A percentile compares a stretch with the other conserved stretches of the same genome.
Conservation (phyloP, 805 yeast species). For the Priceomyces castillae region DNA sequence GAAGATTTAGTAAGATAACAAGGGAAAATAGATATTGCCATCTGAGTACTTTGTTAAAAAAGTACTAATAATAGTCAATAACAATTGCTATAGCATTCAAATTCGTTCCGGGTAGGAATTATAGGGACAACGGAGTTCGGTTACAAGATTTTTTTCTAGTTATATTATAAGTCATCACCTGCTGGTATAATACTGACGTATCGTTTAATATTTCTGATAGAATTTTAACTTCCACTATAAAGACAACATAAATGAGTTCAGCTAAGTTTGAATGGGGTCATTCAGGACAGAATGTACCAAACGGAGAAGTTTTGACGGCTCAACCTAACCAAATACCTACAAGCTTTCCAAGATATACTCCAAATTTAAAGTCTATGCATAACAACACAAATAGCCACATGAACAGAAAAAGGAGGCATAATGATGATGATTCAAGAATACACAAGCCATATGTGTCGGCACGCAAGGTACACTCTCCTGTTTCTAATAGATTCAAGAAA, state of each 20-base stretch:
- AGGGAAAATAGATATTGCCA: neutral
- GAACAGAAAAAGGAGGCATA: constrained; percentile 14
- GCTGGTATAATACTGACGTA: neutral
- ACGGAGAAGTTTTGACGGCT: neutral
- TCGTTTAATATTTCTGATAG: neutral
- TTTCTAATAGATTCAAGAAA: constrained; percentile 21
- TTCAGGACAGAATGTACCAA: neutral
- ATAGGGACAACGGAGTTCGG: neutral
- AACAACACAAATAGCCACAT: neutral
- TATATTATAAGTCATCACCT: neutral
- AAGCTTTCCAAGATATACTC: constrained; percentile 4
- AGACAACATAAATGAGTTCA: constrained; percentile 12
- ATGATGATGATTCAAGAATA: constrained; percentile 12
- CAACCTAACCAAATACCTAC: constrained; percentile 2
- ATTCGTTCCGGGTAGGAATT: neutral
- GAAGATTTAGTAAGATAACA: too few relatives aligned
- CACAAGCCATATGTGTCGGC: constrained; percentile 3
- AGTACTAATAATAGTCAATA: neutral
- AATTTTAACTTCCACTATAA: neutral
- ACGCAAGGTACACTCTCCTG: constrained; percentile 2
- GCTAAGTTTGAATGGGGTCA: constrained; percentile 33
- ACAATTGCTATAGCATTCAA: neutral
- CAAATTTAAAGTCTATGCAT: constrained; percentile 3
- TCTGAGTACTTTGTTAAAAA: neutral
- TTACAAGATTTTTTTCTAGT: neutral